Percentiles rank a stretch among this genome's conserved stretches.
These are phyloP conservation scores for Zygosaccharomyces sapae DNA, from an alignment of 1,139 yeast genomes.

Conservation along the genomic window DNA sequence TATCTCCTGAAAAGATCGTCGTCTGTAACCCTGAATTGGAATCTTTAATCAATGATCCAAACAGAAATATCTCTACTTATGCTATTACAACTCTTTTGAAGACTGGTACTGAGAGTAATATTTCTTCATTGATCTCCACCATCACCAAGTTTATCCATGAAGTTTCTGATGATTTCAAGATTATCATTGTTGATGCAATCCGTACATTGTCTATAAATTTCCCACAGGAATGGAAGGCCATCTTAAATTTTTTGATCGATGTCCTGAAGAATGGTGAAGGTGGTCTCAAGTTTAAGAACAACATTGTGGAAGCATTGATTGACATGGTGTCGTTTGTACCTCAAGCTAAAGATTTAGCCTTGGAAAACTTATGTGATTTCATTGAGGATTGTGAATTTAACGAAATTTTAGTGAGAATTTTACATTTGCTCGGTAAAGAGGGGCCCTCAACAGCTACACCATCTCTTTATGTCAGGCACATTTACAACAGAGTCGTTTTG, in stretches of 20 bases:
- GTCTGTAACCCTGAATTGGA: slow-evolving; percentile 80
- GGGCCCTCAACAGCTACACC: slow-evolving; percentile 89
- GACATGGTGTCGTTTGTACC: slow-evolving; percentile 88
- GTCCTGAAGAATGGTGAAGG: slow-evolving; percentile 84
- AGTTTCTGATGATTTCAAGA: slow-evolving; percentile 91
- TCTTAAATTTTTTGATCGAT: slow-evolving; percentile 78
- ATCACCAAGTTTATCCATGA: slow-evolving; percentile 89
- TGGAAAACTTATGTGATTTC: slow-evolving; percentile 89
- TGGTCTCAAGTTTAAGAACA: slow-evolving; percentile 74
- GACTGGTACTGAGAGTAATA: slow-evolving; percentile 89
- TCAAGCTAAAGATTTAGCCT: slow-evolving; percentile 76
- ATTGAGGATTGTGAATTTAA: slow-evolving; percentile 98
- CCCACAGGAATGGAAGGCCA: slow-evolving; percentile 82
- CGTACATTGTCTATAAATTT: slow-evolving; percentile 88
- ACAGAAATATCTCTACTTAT: slow-evolving; percentile 94
- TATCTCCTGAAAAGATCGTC: slow-evolving; percentile 70
- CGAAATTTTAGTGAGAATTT: slow-evolving; percentile 83
- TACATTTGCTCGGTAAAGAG: slow-evolving; percentile 87
- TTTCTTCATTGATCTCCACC: slow-evolving; percentile 81
- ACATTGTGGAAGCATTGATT: slow-evolving; percentile 86
- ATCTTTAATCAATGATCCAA: slow-evolving; percentile 77
- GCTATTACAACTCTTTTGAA: slow-evolving; percentile 94
- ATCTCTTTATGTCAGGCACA: slow-evolving; percentile 88
- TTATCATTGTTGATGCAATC: slow-evolving; percentile 91
- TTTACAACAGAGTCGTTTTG: slow-evolving; percentile 91